phyloP scores from a whole-genome alignment of 345 rosid species.

The Nephelium lappaceum region DNA sequence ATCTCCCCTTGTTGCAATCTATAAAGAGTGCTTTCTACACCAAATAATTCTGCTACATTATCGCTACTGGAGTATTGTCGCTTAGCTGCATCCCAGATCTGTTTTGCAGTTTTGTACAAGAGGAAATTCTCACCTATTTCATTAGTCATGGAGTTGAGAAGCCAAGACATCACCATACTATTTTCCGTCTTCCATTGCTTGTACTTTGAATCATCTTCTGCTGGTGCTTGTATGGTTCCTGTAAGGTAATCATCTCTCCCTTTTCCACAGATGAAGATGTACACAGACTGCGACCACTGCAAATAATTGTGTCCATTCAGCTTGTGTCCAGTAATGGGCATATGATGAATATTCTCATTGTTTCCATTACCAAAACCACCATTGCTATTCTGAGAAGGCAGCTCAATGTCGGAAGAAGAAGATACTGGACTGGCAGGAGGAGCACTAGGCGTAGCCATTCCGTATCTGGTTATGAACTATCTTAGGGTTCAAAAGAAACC shows the following conservation, averaged over 20 bases:
- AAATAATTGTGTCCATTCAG: background rate
- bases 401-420: too few relatives aligned
- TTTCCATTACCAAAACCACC: too few relatives aligned
- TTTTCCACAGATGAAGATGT: background rate
- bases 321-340: background rate
- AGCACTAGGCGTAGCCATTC: too few relatives aligned
- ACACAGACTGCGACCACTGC: background rate
- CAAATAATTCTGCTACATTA: background rate
- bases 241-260: background rate
- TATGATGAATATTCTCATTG: too few relatives aligned
- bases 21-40: too few relatives aligned
- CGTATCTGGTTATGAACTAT: too few relatives aligned
- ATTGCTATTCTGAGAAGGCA: too few relatives aligned
- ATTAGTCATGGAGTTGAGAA: constrained; percentile 1
- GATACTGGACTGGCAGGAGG: too few relatives aligned
- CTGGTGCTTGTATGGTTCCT: background rate
- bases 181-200: background rate
- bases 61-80: background rate
- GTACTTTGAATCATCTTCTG: background rate
- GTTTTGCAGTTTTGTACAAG: background rate
- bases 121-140: constrained; percentile 1
- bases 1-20: background rate
- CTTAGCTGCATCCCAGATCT: background rate
- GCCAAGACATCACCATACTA: background rate
- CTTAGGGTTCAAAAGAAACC: too few relatives aligned